Conservation (phyloP, 306 rosid genomes). For the Quercus parvula region DNA sequence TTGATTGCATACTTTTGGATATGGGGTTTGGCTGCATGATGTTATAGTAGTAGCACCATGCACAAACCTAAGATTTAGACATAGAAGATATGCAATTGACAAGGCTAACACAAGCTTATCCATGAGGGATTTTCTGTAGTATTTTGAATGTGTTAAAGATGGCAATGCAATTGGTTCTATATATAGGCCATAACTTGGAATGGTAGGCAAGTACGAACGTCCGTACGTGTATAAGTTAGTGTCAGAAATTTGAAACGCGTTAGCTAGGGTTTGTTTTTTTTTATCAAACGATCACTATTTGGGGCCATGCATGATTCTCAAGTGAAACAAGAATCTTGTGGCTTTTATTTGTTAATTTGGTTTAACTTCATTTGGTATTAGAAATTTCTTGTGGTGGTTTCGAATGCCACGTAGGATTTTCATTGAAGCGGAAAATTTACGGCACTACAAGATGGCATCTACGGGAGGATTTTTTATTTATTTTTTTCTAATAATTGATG, state of each 20-base stretch:
- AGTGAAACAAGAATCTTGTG: background rate
- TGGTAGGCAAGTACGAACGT: constrained; percentile 6
- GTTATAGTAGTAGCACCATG: constrained; percentile 24
- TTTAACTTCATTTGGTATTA: background rate
- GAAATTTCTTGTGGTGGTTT: background rate
- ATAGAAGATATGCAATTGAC: constrained; percentile 23
- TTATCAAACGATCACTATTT: background rate
- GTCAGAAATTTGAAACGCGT: background rate
- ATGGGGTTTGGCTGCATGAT: constrained; percentile 74
- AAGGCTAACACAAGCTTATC: constrained; percentile 31
- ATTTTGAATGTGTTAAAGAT: constrained; percentile 15
- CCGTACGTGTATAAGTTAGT: background rate
- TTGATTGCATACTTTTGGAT: constrained; percentile 58
- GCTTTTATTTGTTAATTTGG: background rate
- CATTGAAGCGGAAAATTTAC: background rate
- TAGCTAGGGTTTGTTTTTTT: background rate
- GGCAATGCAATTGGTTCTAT: constrained; percentile 22
- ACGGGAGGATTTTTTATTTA: background rate
- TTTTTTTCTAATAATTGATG: background rate
- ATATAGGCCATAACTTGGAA: constrained; percentile 36
- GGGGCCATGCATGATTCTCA: background rate
- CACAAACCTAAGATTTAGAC: constrained; percentile 23
- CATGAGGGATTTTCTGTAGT: constrained; percentile 25
- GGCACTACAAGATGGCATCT: background rate
- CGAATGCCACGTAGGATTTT: background rate